These are phyloP conservation scores for Sanghuangporus weigelae DNA, from an alignment of 1,284 basidiomycete genomes.

Conservation along the genomic window DNA sequence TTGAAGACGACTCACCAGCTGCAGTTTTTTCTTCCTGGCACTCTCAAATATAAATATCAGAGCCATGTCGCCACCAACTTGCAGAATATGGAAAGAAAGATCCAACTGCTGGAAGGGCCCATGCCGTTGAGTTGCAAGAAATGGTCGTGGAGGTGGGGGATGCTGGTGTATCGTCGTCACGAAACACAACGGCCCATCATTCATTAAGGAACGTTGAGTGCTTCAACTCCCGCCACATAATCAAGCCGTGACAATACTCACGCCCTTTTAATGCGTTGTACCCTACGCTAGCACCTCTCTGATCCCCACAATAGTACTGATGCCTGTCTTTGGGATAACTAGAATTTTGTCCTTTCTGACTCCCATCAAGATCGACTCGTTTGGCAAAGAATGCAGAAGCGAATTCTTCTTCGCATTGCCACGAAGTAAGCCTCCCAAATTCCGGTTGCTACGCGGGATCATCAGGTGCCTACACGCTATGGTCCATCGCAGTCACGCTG, in stretches of 20 bases:
- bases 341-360: too few relatives aligned
- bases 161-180: background rate
- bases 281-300: background rate
- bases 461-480: background rate
- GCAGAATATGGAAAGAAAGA: background rate
- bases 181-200: background rate
- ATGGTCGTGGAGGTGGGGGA: background rate
- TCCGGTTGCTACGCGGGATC: background rate
- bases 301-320: too few relatives aligned
- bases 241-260: background rate
- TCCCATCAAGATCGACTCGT: too few relatives aligned
- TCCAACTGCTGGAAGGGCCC: background rate
- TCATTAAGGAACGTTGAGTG: background rate
- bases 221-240: background rate
- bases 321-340: too few relatives aligned
- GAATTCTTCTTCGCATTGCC: background rate
- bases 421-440: background rate
- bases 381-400: background rate
- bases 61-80: background rate
- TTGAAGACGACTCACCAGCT: background rate
- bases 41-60: background rate
- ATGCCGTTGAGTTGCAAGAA: background rate
- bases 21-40: background rate
- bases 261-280: background rate
- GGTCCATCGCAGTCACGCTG: background rate